phyloP scores from a whole-genome alignment of 2,329 filamentous ascomycete genomes.

The Tolypocladium pustulatum region DNA sequence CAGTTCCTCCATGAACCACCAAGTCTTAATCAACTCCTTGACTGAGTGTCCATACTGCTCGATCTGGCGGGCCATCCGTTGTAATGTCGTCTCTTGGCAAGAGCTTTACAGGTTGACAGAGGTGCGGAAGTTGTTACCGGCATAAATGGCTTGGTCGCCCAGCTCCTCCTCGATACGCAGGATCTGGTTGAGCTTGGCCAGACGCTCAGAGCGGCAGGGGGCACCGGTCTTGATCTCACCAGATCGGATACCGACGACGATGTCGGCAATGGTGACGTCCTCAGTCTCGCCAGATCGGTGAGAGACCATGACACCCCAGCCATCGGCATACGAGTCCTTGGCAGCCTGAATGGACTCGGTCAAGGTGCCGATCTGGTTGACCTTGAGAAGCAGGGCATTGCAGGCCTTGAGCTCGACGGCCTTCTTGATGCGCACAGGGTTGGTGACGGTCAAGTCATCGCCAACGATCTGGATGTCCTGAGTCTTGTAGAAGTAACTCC shows the following conservation, averaged over 20 bases:
- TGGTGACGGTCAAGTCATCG: slow-evolving; percentile 98
- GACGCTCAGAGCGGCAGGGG: slow-evolving; percentile 89
- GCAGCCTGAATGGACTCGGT: slow-evolving; percentile 98
- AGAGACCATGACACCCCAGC: slow-evolving; percentile 99
- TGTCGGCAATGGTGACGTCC: slow-evolving; percentile 98
- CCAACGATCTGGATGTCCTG: slow-evolving; percentile 97
- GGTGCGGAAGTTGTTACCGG: slow-evolving; percentile 84
- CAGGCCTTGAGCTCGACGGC: slow-evolving; percentile 98
- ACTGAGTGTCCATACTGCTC: neutral
- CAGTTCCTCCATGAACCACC: neutral
- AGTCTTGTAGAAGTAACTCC: slow-evolving; percentile 99
- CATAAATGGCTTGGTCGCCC: slow-evolving; percentile 81
- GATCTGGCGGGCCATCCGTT: neutral
- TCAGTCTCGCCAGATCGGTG: slow-evolving; percentile 99
- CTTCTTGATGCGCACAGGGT: slow-evolving; percentile 98
- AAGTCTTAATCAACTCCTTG: neutral
- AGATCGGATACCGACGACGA: slow-evolving; percentile 89
- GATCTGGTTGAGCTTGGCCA: slow-evolving; percentile 99
- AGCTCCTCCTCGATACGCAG: slow-evolving; percentile 99
- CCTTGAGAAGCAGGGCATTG: slow-evolving; percentile 97
- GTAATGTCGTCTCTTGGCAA: neutral
- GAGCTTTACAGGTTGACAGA: slow-evolving; percentile 68
- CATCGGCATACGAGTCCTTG: slow-evolving; percentile 92
- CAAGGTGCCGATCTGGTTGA: slow-evolving; percentile 99
- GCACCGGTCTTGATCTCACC: slow-evolving; percentile 99